Conservation (phyloP, 1,284 basidiomycete species). For the Pseudozyma flocculosa region DNA sequence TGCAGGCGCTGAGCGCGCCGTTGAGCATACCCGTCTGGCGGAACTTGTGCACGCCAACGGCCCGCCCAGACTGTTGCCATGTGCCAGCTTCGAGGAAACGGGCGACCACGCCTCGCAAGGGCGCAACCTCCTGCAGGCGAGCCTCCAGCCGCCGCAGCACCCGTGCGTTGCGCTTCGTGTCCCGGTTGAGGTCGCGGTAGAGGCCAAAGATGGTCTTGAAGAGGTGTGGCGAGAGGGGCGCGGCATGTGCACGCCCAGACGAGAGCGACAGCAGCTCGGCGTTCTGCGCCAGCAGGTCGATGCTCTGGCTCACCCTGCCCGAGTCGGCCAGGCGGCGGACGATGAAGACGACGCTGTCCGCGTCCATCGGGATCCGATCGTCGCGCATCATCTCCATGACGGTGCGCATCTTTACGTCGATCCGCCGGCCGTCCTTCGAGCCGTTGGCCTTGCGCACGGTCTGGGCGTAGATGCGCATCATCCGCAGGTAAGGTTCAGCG, state of each 20-base stretch:
- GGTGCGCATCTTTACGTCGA: background rate
- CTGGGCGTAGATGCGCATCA: background rate
- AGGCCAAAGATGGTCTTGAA: background rate
- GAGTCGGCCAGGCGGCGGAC: background rate
- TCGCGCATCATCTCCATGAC: background rate
- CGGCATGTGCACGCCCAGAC: background rate
- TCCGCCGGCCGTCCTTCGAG: no score
- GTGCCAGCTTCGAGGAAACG: background rate
- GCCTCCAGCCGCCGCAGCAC: background rate
- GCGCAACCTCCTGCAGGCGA: no score
- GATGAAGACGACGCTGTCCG: background rate
- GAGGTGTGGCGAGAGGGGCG: background rate
- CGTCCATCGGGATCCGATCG: background rate
- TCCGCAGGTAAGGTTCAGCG: slow-evolving; percentile 9
- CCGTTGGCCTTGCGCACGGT: no score
- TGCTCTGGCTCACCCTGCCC: background rate
- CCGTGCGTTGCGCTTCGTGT: background rate
- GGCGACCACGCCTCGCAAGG: background rate
- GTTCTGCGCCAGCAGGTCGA: background rate
- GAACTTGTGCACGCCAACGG: background rate
- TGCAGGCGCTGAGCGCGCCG: slow-evolving; percentile 12
- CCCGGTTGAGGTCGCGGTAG: background rate
- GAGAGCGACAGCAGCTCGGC: background rate
- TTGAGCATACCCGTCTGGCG: slow-evolving; percentile 12
- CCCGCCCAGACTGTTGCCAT: background rate